Base-by-base conservation (phyloP, 2,329 filamentous ascomycete genomes). In the Pseudocercospora fijiensis region DNA sequence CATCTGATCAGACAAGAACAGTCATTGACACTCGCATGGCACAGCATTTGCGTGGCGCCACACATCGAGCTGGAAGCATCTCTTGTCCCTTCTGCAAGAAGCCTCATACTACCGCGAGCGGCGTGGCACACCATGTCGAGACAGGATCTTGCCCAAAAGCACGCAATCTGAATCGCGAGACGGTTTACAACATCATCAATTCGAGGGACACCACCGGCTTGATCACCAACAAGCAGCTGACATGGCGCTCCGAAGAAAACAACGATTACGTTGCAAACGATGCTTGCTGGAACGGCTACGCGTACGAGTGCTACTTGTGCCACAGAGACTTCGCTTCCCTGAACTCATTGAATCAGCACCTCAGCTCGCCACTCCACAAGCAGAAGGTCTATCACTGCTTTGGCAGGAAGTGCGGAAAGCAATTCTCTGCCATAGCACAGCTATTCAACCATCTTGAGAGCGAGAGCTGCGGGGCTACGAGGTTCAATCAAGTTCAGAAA, bases 91-190 rank as follows among this genome's bases (percentile, higher is more conserved):
- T 85, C 69, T 89, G 87, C 74, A 71, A 76, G 58, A 37, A 63
- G 53, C 1, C 27, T 8, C 85, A 79, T 65, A 75, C 79, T 9
- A 81, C 82, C 0, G 84, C 85, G 1, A 84, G 82, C 0, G 86
- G 85, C 3, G 67, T 88, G 4, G 71, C 77, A 0, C 78, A 86
- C 70, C 85, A 89, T 65, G 73, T 89, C 0, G 87, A 89, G 66
- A 74, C 69, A 0, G 82, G 82, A n/a, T 73, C 77, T 0, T 89
- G 86, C 58, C 79, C 79, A 0, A 72, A 73, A 0, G 82, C 83
- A 0, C 75, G 71, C 0, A 60, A 67, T 2, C 49, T 87, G 1
- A 80, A 83, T 69, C 81, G 83, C 9, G 79, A 84, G 9, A 73
- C 66, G 2, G 77, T 88, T 3, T 82, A 82, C 71, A 65, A 71